Evolutionary conservation across 2,329 filamentous ascomycete species (phyloP).

Genomic region (Arthrinium phaeospermum): DNA sequence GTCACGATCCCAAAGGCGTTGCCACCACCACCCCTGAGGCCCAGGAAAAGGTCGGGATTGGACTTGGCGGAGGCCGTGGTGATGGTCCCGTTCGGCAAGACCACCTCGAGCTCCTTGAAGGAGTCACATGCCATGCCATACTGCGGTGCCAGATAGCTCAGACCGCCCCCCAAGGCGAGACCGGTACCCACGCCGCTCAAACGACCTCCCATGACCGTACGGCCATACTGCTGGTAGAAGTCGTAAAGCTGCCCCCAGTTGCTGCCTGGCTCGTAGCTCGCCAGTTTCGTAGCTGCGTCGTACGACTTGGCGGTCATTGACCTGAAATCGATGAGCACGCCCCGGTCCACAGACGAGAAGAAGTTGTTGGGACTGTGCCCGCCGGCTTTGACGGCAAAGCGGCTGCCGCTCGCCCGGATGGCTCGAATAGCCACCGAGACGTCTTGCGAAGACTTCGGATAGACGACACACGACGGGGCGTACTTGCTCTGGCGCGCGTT

Average conservation of each 20-base stretch:
- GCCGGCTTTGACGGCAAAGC: slow-evolving; percentile 34
- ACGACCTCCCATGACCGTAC: slow-evolving; percentile 35
- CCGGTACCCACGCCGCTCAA: slow-evolving; percentile 35
- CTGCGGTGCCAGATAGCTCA: slow-evolving; percentile 36
- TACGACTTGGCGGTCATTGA: slow-evolving; percentile 35
- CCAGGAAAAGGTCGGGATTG: slow-evolving; percentile 37
- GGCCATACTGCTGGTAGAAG: slow-evolving; percentile 27
- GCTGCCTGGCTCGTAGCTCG: slow-evolving; percentile 34
- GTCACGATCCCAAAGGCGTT: slow-evolving; percentile 36
- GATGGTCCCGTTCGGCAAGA: slow-evolving; percentile 35
- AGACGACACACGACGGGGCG: slow-evolving; percentile 35
- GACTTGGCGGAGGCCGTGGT: slow-evolving; percentile 28
- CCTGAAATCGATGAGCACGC: slow-evolving; percentile 34
- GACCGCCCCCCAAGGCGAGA: slow-evolving; percentile 34
- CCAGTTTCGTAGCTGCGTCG: slow-evolving; percentile 31
- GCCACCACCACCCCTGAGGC: slow-evolving; percentile 34
- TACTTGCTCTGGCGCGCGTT: slow-evolving; percentile 34
- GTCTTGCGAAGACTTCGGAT: slow-evolving; percentile 33
- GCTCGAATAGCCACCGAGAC: slow-evolving; percentile 35
- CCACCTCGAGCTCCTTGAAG: slow-evolving; percentile 36
- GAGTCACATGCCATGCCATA: slow-evolving; percentile 37
- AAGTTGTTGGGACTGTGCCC: slow-evolving; percentile 37
- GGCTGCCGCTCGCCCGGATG: slow-evolving; percentile 30
- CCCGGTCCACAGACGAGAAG: slow-evolving; percentile 33
- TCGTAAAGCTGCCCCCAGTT: slow-evolving; percentile 35